A percentile compares a stretch with the other conserved stretches of the same genome.
Conservation (phyloP, 768 basidiomycete species). For the Tulasnella sp. region DNA sequence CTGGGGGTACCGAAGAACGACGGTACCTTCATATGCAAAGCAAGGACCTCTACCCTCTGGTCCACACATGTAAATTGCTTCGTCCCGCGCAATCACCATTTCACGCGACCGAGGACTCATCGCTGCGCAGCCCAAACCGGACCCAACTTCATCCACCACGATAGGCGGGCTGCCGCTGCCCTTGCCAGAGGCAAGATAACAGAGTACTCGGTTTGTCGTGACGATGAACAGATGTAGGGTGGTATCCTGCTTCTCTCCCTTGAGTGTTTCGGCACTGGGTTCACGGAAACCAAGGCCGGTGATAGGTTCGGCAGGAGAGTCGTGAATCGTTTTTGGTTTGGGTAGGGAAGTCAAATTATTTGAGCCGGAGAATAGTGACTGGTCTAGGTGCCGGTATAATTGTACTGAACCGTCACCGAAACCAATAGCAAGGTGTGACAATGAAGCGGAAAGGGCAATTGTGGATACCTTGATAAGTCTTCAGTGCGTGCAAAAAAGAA, state of each 20-base stretch:
- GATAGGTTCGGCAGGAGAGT: conserved; percentile 75
- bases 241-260: conserved; percentile 1
- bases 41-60: conserved; percentile 71
- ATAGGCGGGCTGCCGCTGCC: conserved; percentile 49
- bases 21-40: conserved; percentile 80
- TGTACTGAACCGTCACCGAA: conserved; percentile 92
- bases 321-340: conserved; percentile 73
- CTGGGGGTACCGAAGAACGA: conserved; percentile 5
- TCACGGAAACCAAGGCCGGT: conserved; percentile 86
- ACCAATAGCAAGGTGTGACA: conserved; percentile 82
- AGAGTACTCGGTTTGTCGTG: conserved; percentile 72
- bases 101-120: conserved; percentile 63
- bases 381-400: conserved; percentile 81
- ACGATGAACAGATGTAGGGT: conserved; percentile 65
- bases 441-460: conserved; percentile 59
- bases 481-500: neutral
- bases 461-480: conserved; percentile 47
- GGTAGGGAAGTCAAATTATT: conserved; percentile 62
- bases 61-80: conserved; percentile 80
- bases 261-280: conserved; percentile 28
- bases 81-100: conserved; percentile 78
- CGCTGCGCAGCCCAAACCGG: conserved; percentile 68
- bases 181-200: conserved; percentile 60
- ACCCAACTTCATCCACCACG: conserved; percentile 78
- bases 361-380: conserved; percentile 61